Conservation (phyloP, 192 early-diverging fungal genomes). For the Podila epicladia region DNA sequence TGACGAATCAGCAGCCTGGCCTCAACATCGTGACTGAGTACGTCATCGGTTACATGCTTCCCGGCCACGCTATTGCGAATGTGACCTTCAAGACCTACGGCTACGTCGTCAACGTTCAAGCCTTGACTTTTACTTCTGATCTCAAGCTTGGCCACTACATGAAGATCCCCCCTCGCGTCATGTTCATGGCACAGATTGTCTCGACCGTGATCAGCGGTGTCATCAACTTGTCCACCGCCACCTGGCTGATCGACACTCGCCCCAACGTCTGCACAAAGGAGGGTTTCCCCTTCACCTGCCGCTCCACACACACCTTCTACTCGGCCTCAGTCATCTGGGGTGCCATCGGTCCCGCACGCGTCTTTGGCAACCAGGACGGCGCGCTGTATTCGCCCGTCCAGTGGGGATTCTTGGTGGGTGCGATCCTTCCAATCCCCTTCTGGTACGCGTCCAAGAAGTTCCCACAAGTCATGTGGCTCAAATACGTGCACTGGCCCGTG, state of each 20-base stretch:
- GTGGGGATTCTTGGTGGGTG: background rate
- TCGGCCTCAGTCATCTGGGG: constrained; percentile 77
- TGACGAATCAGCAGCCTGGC: constrained; percentile 62
- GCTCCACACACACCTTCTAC: constrained; percentile 60
- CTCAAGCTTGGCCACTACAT: constrained; percentile 80
- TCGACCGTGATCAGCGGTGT: constrained; percentile 65
- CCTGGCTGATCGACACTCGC: constrained; percentile 49
- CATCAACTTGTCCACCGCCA: constrained; percentile 55
- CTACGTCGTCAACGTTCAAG: constrained; percentile 77
- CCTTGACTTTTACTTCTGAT: constrained; percentile 71
- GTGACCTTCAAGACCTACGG: constrained; percentile 87
- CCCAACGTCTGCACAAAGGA: constrained; percentile 45
- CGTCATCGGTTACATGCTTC: constrained; percentile 78
- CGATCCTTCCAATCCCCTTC: too few relatives aligned
- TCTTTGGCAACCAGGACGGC: constrained; percentile 55
- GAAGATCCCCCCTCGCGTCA: constrained; percentile 68
- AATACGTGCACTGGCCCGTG: constrained; percentile 65
- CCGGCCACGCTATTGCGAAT: constrained; percentile 81
- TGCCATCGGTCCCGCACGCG: constrained; percentile 68
- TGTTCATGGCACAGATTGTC: constrained; percentile 65
- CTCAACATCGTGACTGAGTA: constrained; percentile 82
- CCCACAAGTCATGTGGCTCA: background rate
- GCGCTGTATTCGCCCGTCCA: constrained; percentile 4
- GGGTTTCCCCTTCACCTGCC: constrained; percentile 56
- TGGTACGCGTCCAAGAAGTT: too few relatives aligned